A percentile compares a stretch with the other conserved stretches of the same genome.
Conservation (phyloP, 2,329 filamentous ascomycete species). For the Penicillium janthinellum region DNA sequence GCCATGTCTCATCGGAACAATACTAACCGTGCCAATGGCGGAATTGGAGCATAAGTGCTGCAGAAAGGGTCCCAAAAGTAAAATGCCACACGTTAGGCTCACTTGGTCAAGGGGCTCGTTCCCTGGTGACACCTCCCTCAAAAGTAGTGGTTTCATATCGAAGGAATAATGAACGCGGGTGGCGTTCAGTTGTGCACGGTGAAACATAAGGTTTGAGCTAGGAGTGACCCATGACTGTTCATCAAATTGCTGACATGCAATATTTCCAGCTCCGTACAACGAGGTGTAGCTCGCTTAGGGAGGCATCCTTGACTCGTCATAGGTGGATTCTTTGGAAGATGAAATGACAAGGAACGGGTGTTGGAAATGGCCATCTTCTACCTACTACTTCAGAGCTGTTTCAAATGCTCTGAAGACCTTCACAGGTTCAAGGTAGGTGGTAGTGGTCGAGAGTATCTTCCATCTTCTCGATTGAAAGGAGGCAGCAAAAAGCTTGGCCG, state of each 20-base stretch:
- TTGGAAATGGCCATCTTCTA: too few species aligned
- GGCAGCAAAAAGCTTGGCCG: too few species aligned
- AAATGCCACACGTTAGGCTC: neutral
- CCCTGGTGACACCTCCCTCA: neutral
- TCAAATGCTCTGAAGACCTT: too few species aligned
- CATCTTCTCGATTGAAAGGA: too few species aligned
- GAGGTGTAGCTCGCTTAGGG: neutral
- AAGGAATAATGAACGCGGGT: conserved; percentile 1
- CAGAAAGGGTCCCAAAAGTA: neutral
- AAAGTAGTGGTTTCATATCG: conserved; percentile 12
- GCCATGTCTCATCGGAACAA: neutral
- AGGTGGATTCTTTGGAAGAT: neutral
- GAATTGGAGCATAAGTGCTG: neutral
- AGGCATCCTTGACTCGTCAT: neutral
- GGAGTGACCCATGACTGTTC: neutral
- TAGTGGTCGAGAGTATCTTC: too few species aligned
- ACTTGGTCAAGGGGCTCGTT: neutral
- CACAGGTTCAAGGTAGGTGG: too few species aligned
- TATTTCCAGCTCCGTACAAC: too few species aligned
- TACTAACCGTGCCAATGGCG: neutral
- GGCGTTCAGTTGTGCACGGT: neutral
- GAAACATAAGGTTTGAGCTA: conserved; percentile 1
- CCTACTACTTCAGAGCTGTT: too few species aligned
- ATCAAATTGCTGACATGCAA: neutral
- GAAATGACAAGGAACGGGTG: neutral